Evolutionary conservation across 2,329 filamentous ascomycete species (phyloP), one percentile per base, ranked within the genome.

Genomic region (Colletotrichum sp.): DNA sequence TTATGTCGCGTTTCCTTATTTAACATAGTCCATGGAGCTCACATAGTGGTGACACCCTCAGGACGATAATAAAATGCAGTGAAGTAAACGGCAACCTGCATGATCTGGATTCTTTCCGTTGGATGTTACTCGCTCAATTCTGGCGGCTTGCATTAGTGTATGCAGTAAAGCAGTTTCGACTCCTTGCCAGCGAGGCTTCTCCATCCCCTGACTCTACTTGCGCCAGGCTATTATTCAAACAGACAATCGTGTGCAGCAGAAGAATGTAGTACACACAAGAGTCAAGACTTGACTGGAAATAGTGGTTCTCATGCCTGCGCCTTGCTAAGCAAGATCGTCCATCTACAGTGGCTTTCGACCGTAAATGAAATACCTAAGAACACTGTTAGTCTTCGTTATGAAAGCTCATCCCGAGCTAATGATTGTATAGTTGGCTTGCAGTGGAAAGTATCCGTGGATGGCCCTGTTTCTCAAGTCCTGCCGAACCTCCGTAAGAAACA

Each of bases 21-120:
- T 24, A 24, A 24, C 21, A 24, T 24, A 24, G 21, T 24, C 26
- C 26, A 26, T 26, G 26, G 26, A 43, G 18, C 39, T 48, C 18
- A 0, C 18, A 12, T 0, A 7, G 18, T 1, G 9, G 6, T 4
- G 5, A 48, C 2, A 0, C 39, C 39, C 4, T 48, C 3, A 48
- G 9, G 9, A 6, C 18, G 39, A 43, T 21, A 48, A 2, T n/a
- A 48, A 21, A 48, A 12, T 48, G 39, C 39, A 48, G 39, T 48
- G 39, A n/a, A 48, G 18, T 12, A 4, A n/a, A 7, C 39, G 9
- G 39, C 39, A 12, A 12, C 39, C 39, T 6, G 39, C 18, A 43
- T n/a, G 18, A 43, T 10, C 1, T 2, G 18, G 18, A 48, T 5
- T 12, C 39, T 48, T 43, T n/a, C 9, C 9, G 9, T n/a, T 0